These are phyloP conservation scores for Boletus coccyginus DNA, from an alignment of 768 basidiomycete genomes.

Conservation along the genomic window DNA sequence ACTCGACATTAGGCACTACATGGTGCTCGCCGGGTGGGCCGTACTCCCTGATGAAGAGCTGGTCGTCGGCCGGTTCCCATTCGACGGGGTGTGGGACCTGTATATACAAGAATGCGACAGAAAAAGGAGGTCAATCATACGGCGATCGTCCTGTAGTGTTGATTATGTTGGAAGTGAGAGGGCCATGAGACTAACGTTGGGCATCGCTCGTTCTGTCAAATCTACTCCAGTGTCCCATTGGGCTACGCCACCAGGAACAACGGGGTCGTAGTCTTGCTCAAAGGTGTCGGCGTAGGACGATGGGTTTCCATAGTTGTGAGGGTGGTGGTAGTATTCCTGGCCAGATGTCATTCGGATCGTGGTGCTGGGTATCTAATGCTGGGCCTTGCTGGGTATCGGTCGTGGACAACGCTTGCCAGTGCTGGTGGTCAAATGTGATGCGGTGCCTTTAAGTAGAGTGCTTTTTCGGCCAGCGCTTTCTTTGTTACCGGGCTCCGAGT, in stretches of 20 bases:
- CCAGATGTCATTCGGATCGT: conserved; percentile 23
- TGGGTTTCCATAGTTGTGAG: conserved; percentile 15
- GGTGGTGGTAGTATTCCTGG: conserved; percentile 24
- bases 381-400: conserved; percentile 13
- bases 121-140: conserved; percentile 25
- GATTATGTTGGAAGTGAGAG: conserved; percentile 7
- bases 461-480: background rate
- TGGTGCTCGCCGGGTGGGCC: conserved; percentile 38
- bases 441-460: background rate
- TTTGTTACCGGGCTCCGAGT: no score
- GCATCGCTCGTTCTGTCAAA: conserved; percentile 31
- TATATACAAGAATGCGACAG: conserved; percentile 9
- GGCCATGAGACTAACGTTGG: conserved; percentile 30
- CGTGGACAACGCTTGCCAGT: conserved; percentile 1
- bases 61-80: conserved; percentile 63
- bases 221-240: conserved; percentile 26
- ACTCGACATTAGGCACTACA: conserved; percentile 68
- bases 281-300: conserved; percentile 1
- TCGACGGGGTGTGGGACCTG: conserved; percentile 72
- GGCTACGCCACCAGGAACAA: conserved; percentile 22
- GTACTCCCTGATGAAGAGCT: conserved; percentile 59
- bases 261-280: conserved; percentile 33
- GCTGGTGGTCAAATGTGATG: conserved; percentile 7
- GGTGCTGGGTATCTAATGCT: conserved; percentile 13
- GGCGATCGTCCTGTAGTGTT: conserved; percentile 20